Percentiles rank a stretch among this genome's conserved stretches.
Conservation (phyloP, 2,329 filamentous ascomycete species). For the Verticillium tricorpus region DNA sequence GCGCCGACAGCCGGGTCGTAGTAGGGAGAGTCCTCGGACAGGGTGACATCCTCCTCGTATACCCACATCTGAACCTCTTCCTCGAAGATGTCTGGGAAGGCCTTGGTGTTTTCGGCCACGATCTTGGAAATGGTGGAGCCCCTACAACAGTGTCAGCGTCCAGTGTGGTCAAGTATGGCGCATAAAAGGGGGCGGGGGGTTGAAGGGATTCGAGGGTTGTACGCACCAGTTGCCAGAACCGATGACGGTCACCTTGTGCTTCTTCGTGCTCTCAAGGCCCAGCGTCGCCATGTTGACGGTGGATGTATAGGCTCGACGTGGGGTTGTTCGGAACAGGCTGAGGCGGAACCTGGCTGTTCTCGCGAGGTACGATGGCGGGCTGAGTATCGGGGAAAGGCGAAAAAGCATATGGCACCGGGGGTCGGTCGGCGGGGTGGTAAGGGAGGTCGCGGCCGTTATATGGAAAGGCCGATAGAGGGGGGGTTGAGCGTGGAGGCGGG, state of each 20-base stretch:
- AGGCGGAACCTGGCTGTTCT: neutral
- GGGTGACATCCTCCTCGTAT: slow-evolving; percentile 82
- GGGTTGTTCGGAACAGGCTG: neutral
- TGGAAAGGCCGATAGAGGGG: neutral
- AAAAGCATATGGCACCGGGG: slow-evolving; percentile 11
- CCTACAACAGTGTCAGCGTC: slow-evolving; percentile 42
- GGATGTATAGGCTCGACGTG: neutral
- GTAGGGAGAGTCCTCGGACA: slow-evolving; percentile 67
- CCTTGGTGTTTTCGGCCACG: slow-evolving; percentile 83
- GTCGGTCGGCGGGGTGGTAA: neutral
- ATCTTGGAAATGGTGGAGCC: slow-evolving; percentile 98
- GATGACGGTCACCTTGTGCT: slow-evolving; percentile 89
- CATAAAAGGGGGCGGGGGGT: neutral
- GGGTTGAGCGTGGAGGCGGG: neutral
- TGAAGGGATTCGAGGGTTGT: neutral
- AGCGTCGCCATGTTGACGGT: slow-evolving; percentile 25
- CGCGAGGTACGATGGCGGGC: neutral
- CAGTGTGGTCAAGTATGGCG: neutral
- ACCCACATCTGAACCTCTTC: slow-evolving; percentile 98
- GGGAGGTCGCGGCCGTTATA: neutral
- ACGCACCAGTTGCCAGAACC: slow-evolving; percentile 93
- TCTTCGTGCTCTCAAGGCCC: slow-evolving; percentile 52
- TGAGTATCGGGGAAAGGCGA: slow-evolving; percentile 6
- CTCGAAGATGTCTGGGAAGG: slow-evolving; percentile 77
- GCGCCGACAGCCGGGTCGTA: slow-evolving; percentile 61